phyloP scores from a whole-genome alignment of 2,329 filamentous ascomycete genomes.

The Fusarium longipes region DNA sequence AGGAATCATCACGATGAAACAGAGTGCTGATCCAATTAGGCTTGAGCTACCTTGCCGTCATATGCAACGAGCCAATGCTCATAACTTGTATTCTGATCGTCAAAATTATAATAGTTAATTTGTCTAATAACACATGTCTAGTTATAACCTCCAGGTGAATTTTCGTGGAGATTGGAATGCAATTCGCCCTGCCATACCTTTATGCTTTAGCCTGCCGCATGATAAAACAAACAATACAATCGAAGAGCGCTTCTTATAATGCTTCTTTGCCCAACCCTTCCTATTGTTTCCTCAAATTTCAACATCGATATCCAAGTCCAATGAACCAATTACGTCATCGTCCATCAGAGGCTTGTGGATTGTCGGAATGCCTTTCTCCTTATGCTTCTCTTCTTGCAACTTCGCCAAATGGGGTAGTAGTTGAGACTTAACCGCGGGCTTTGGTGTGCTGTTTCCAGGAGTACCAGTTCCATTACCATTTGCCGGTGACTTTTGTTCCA shows the following conservation, averaged over 20 bases:
- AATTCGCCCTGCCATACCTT: constrained; percentile 9
- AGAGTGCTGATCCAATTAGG: not conserved
- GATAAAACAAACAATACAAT: constrained; percentile 1
- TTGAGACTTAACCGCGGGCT: constrained; percentile 55
- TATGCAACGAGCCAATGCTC: not conserved
- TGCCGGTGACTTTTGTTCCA: constrained; percentile 61
- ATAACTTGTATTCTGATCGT: not conserved
- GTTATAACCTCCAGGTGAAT: not conserved
- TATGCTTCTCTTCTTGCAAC: constrained; percentile 63
- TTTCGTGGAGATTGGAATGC: constrained; percentile 9
- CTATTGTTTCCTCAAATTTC: constrained; percentile 70
- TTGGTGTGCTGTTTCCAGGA: constrained; percentile 65
- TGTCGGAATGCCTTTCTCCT: constrained; percentile 70
- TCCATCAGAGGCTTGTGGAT: constrained; percentile 86
- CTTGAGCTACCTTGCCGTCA: not conserved
- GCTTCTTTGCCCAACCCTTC: not conserved
- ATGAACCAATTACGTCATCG: constrained; percentile 88
- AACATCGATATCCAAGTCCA: constrained; percentile 93
- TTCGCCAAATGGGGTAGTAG: constrained; percentile 65
- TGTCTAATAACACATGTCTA: constrained; percentile 11
- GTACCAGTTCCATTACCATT: constrained; percentile 63
- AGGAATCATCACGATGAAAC: not conserved
- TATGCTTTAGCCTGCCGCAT: constrained; percentile 22
- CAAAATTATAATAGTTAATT: constrained; percentile 7
- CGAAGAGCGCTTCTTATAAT: constrained; percentile 18